These are phyloP conservation scores for Hericium alpestre DNA, from an alignment of 768 basidiomycete genomes.

Conservation along the genomic window DNA sequence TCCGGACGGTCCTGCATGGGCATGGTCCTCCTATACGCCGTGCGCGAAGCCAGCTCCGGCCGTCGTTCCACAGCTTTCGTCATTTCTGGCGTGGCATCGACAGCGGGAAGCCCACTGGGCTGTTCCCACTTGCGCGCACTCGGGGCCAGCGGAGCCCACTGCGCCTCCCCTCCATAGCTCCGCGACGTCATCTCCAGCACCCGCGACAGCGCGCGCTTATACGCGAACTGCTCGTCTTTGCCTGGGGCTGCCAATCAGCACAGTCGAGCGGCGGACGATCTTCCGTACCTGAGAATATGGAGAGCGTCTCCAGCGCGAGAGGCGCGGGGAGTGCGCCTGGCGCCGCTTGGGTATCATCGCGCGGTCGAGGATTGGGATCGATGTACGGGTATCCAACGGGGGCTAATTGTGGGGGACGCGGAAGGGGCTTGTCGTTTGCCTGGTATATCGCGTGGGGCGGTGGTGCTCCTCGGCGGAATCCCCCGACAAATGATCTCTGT, in stretches of 20 bases:
- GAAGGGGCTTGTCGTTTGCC: not conserved
- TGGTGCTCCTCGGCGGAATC: constrained; percentile 26
- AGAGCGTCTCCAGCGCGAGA: constrained; percentile 35
- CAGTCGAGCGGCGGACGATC: not conserved
- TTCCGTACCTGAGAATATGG: constrained; percentile 37
- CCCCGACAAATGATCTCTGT: constrained; percentile 33
- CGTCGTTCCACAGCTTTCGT: not conserved
- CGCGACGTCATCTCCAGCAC: constrained; percentile 46
- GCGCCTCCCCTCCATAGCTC: constrained; percentile 21
- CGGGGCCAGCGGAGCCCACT: constrained; percentile 27
- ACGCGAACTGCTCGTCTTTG: constrained; percentile 53
- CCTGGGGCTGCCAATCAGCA: constrained; percentile 18
- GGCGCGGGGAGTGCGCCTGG: not conserved
- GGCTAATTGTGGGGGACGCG: constrained; percentile 10
- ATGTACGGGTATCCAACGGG: constrained; percentile 15
- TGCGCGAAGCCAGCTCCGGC: constrained; percentile 18
- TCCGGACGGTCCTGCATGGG: constrained; percentile 15
- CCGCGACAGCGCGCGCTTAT: constrained; percentile 50
- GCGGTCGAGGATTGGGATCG: constrained; percentile 18
- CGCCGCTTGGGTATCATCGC: not conserved
- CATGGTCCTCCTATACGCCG: constrained; percentile 7
- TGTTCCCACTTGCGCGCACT: constrained; percentile 25
- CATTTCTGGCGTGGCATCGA: not conserved
- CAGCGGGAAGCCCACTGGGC: not conserved
- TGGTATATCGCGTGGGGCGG: constrained; percentile 1